Conservation (phyloP, 2,329 filamentous ascomycete genomes). For the Talaromyces sp. region DNA sequence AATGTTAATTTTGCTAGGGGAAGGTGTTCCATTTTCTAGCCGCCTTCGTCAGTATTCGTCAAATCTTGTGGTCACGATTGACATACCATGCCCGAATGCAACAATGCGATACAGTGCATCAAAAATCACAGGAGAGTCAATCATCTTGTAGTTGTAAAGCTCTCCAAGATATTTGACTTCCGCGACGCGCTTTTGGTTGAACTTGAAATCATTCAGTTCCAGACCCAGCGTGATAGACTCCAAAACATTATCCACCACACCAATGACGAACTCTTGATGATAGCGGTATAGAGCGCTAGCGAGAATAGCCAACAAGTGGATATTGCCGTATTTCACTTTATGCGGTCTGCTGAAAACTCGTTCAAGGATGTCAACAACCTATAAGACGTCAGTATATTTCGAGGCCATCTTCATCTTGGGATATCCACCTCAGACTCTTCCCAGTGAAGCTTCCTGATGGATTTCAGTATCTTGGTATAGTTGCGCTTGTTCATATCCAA, state of each 20-base stretch:
- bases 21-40: constrained; percentile 68
- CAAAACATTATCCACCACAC: constrained; percentile 85
- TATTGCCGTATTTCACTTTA: constrained; percentile 96
- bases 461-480: constrained; percentile 87
- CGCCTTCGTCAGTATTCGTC: not conserved
- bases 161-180: constrained; percentile 96
- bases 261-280: constrained; percentile 83
- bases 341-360: constrained; percentile 94
- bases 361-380: constrained; percentile 69
- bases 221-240: constrained; percentile 84
- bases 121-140: constrained; percentile 92
- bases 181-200: constrained; percentile 88
- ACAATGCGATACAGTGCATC: constrained; percentile 92
- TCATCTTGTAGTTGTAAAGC: constrained; percentile 94
- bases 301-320: constrained; percentile 86
- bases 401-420: not conserved
- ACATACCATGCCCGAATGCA: constrained; percentile 76
- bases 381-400: constrained; percentile 7
- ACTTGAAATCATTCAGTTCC: constrained; percentile 95
- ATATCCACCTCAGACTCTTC: constrained; percentile 71
- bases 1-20: constrained; percentile 68
- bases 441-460: constrained; percentile 94
- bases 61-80: not conserved
- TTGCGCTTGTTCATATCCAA: constrained; percentile 90
- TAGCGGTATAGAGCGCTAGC: constrained; percentile 85